Evolutionary conservation across 2,329 filamentous ascomycete species (phyloP).

Genomic region (Magnaporthiopsis rhizophila): DNA sequence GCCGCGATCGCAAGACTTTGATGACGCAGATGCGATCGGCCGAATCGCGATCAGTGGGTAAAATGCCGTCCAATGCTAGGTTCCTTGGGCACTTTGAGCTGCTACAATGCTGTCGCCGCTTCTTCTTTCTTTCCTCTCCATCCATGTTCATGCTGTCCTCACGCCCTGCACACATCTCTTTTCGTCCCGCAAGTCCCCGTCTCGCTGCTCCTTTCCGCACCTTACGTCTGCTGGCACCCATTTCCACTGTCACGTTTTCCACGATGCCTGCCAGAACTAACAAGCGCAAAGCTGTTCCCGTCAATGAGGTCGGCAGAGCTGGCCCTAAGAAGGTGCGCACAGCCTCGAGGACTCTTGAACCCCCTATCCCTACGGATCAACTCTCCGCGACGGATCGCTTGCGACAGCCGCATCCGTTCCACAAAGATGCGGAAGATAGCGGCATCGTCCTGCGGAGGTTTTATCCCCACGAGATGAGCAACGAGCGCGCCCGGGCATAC

Average conservation of each 20-base stretch:
- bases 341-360: not conserved
- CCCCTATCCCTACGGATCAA: not conserved
- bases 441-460: slow-evolving; percentile 65
- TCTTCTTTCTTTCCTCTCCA: not conserved
- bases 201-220: not conserved
- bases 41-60: not conserved
- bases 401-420: slow-evolving; percentile 37
- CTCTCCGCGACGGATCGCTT: slow-evolving; percentile 22
- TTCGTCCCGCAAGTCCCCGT: not conserved
- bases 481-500: slow-evolving; percentile 68
- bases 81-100: not conserved
- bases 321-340: slow-evolving; percentile 13
- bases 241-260: not conserved
- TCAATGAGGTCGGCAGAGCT: slow-evolving; percentile 16
- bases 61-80: not conserved
- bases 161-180: not conserved
- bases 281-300: slow-evolving; percentile 20
- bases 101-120: too few species aligned
- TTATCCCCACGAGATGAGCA: slow-evolving; percentile 83
- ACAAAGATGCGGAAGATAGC: slow-evolving; percentile 39
- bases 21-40: slow-evolving; percentile 5
- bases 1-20: not conserved
- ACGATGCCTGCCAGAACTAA: slow-evolving; percentile 19
- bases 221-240: too few species aligned
- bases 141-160: not conserved